phyloP scores from a whole-genome alignment of 331 rosid species.

The Acacia pycnantha region DNA sequence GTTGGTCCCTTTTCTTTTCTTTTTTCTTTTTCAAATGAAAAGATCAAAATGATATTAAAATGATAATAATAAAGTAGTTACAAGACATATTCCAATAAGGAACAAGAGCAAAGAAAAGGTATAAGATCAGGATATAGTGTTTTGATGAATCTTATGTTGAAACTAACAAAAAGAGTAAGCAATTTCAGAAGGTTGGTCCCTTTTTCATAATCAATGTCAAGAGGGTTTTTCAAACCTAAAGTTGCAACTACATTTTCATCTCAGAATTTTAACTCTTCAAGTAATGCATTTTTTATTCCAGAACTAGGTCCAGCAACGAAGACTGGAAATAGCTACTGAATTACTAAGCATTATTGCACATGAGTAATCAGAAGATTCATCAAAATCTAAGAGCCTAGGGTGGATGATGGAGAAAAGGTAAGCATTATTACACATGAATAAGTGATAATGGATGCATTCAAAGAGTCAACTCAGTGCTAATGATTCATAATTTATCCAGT shows the following conservation, averaged over 20 bases:
- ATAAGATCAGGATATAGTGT: too few relatives aligned
- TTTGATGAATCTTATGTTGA: too few relatives aligned
- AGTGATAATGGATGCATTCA: background rate
- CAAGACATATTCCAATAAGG: too few relatives aligned
- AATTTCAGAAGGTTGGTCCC: background rate
- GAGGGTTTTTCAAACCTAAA: background rate
- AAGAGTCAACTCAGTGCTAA: background rate
- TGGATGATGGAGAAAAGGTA: background rate
- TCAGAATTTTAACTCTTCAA: constrained; percentile 13
- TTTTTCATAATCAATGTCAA: background rate
- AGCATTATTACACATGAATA: too few relatives aligned
- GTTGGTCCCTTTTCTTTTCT: background rate
- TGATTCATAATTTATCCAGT: background rate
- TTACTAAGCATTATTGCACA: background rate
- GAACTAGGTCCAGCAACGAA: constrained; percentile 1
- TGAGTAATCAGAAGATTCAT: background rate
- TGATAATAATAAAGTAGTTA: too few relatives aligned
- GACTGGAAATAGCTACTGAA: background rate
- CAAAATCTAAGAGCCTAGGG: constrained; percentile 5
- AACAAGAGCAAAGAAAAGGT: too few relatives aligned
- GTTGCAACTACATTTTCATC: constrained; percentile 11
- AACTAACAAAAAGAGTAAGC: too few relatives aligned
- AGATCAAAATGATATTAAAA: too few relatives aligned
- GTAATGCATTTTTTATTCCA: background rate
- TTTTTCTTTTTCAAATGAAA: too few relatives aligned